Evolutionary conservation across 768 basidiomycete species (phyloP).

Genomic region (Leccinum truebloodii): DNA sequence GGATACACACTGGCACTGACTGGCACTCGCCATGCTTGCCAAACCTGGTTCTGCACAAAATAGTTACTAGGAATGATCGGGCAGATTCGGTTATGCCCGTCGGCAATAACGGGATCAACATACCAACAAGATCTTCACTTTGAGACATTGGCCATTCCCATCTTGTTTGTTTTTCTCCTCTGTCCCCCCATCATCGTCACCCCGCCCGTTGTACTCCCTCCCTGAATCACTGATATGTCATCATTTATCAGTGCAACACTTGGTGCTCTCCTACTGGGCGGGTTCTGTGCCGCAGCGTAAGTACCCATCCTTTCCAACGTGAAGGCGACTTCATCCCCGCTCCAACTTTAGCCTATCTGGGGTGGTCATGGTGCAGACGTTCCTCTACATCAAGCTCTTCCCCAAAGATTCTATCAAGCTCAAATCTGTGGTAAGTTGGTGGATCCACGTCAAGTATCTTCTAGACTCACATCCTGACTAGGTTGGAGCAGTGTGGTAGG

Average conservation of each 20-base stretch:
- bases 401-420: constrained; percentile 23
- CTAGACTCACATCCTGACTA: constrained; percentile 3
- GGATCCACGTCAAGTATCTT: background rate
- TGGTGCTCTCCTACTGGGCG: constrained; percentile 33
- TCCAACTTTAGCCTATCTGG: constrained; percentile 28
- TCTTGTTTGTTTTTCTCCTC: background rate
- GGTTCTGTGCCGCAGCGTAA: constrained; percentile 32
- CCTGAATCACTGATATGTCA: constrained; percentile 9
- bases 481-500: constrained; percentile 32
- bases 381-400: constrained; percentile 33
- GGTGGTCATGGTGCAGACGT: constrained; percentile 27
- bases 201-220: background rate
- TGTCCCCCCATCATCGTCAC: background rate
- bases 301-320: background rate
- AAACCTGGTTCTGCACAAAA: background rate
- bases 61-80: background rate
- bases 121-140: background rate
- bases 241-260: constrained; percentile 19
- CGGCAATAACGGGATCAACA: background rate
- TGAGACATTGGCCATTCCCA: background rate
- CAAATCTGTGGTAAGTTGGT: constrained; percentile 26
- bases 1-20: no score
- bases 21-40: no score
- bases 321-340: background rate
- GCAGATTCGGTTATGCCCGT: background rate